Percentiles rank a stretch among this genome's conserved stretches.
Evolutionary conservation across 2,329 filamentous ascomycete species (phyloP).

Genomic region (Beauveria medogensis): DNA sequence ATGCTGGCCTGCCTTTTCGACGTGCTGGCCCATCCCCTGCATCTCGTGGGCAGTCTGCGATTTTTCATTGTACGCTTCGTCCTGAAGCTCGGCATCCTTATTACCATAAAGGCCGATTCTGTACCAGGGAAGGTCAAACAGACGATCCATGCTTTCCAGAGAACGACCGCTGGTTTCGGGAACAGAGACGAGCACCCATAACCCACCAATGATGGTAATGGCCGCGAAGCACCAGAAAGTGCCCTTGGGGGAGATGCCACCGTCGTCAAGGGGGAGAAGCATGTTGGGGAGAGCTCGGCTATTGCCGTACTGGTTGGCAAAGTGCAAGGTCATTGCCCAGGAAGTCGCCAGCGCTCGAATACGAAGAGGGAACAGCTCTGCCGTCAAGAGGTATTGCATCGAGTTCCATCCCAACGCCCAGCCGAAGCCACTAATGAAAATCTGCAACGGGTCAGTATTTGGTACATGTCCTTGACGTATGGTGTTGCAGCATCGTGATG

Average conservation of each 20-base stretch:
- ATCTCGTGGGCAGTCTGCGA: constrained; percentile 27
- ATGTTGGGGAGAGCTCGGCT: constrained; percentile 67
- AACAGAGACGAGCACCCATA: constrained; percentile 65
- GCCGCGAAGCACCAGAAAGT: constrained; percentile 72
- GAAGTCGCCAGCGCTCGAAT: constrained; percentile 64
- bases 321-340: constrained; percentile 70
- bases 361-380: constrained; percentile 68
- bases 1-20: constrained; percentile 22
- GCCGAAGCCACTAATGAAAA: constrained; percentile 60
- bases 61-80: constrained; percentile 37
- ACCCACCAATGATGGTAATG: constrained; percentile 57
- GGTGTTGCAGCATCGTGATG: not conserved
- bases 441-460: constrained; percentile 20
- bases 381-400: constrained; percentile 71
- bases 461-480: not conserved
- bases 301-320: constrained; percentile 73
- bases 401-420: constrained; percentile 69
- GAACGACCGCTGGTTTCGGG: constrained; percentile 63
- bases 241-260: constrained; percentile 50
- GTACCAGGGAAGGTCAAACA: constrained; percentile 69
- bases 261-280: constrained; percentile 44
- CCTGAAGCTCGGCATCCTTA: constrained; percentile 40
- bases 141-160: constrained; percentile 61
- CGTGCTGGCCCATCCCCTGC: constrained; percentile 24
- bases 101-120: constrained; percentile 57